Percentiles rank a stretch among this genome's conserved stretches.
These are phyloP conservation scores for Helicostylum pulchrum DNA, from an alignment of 192 early-diverging fungal species.

Conservation along the genomic window DNA sequence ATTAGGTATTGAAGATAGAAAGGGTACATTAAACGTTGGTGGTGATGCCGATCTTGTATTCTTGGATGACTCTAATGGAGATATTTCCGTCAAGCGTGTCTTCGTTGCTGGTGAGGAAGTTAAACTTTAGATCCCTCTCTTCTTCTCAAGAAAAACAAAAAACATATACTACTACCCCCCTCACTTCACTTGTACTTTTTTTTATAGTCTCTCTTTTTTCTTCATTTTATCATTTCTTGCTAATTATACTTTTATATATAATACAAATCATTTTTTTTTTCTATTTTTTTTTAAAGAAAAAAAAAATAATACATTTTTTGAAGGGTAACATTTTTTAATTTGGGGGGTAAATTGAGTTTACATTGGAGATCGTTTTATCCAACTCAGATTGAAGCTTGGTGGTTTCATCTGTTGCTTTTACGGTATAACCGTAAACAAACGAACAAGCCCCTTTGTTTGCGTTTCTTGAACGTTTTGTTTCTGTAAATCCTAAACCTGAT, in stretches of 20 bases:
- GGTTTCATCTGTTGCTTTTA: neutral
- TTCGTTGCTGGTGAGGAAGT: slow-evolving; percentile 70
- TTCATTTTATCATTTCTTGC: no score
- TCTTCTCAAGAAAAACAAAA: no score
- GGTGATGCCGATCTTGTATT: slow-evolving; percentile 79
- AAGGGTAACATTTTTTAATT: no score
- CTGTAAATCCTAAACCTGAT: slow-evolving; percentile 5
- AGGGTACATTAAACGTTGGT: slow-evolving; percentile 68
- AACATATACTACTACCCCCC: no score
- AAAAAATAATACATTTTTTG: no score
- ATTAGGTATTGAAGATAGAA: slow-evolving; percentile 66
- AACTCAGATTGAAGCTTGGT: neutral
- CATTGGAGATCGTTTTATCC: no score
- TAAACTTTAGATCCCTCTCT: neutral
- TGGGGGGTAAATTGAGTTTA: no score
- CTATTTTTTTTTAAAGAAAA: no score
- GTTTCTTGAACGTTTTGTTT: neutral
- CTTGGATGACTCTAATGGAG: slow-evolving; percentile 51
- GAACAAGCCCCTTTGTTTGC: neutral
- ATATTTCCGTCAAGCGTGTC: slow-evolving; percentile 62
- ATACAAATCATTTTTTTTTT: no score
- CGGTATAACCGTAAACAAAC: neutral
- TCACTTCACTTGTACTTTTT: no score
- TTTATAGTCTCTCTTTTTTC: no score
- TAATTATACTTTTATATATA: no score